Base-by-base conservation (phyloP, 2,329 filamentous ascomycete genomes). In the Parafenestella ontariensis region DNA sequence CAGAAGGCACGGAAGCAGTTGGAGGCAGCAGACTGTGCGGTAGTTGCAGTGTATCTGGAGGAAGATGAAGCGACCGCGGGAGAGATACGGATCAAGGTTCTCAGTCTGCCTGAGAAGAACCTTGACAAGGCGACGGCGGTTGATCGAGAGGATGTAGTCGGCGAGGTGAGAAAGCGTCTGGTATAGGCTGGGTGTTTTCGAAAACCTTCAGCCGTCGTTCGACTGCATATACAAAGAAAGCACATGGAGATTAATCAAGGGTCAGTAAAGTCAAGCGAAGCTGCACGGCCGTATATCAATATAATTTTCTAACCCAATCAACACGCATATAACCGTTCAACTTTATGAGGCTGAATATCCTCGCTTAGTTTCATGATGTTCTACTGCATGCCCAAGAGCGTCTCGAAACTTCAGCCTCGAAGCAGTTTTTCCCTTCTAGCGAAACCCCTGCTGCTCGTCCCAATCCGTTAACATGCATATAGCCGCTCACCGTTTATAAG, bases 1-100 rank as follows among this genome's bases (percentile, higher is more conserved):
- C 91, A 92, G 20, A 95, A 92, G 76, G 82, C 94, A 36, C 88
- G 86, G 8, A 84, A 87, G 57, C 93, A 96, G 74, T 96, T 96
- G 83, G 95, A 95, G 78, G 87, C 88, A 18, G 92, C 92, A 17
- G 92, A 96, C 73, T 78, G 79, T 46, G 87, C 85, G 55, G 88
- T 87, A 36, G 85, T 94, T 23, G 90, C 88, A 8, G 83, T 96
- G 42, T 92, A 96, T 66, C 82, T 97, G 0, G 92, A 92, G 41
- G 90, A 96, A 67, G 91, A 96, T 51, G 92, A 96, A 77, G 80
- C 94, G 39, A 86, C 86, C 51, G 82, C 85, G 29, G 91, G 91
- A 52, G 87, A 93, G 74, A 88, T 94, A 62, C 90, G 89, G 76
- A 83, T 96, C 74, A 96, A 96, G 85, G 85, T 88, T 81, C 83